phyloP scores from a whole-genome alignment of 2,329 filamentous ascomycete genomes.

The Aplosporella prunicola region DNA sequence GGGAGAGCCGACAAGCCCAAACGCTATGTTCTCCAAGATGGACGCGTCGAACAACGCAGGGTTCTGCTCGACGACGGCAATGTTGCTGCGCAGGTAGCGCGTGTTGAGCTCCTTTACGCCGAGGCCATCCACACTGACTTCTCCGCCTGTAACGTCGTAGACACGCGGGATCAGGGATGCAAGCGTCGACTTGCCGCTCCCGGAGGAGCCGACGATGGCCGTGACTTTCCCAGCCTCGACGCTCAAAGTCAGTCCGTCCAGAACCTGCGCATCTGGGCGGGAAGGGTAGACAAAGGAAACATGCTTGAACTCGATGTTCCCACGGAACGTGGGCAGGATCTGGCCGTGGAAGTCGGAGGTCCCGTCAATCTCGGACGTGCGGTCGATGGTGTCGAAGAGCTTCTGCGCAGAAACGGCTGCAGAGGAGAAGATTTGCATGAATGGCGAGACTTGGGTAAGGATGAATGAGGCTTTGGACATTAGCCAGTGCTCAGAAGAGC shows the following conservation, averaged over 20 bases:
- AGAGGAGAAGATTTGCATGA: conserved; percentile 2
- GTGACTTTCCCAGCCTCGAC: conserved; percentile 31
- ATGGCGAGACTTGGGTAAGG: conserved; percentile 7
- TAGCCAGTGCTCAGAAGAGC: too few species aligned
- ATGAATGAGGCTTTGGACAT: conserved; percentile 4
- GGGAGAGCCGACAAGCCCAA: conserved; percentile 28
- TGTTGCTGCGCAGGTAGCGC: conserved; percentile 25
- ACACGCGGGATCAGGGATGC: conserved; percentile 45
- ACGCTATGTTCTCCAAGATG: conserved; percentile 45
- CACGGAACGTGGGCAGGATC: conserved; percentile 8
- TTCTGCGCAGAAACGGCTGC: conserved; percentile 1
- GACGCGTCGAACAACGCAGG: conserved; percentile 43
- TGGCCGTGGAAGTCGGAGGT: conserved; percentile 4
- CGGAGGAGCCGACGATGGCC: conserved; percentile 46
- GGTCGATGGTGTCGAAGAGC: conserved; percentile 1
- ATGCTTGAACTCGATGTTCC: conserved; percentile 26
- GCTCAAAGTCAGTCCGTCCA: conserved; percentile 28
- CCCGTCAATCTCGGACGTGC: conserved; percentile 3
- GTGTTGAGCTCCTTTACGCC: conserved; percentile 31
- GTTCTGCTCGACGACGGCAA: conserved; percentile 42
- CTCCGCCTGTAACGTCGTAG: conserved; percentile 29
- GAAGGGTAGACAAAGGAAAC: conserved; percentile 35
- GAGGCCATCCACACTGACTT: conserved; percentile 28
- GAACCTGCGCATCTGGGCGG: conserved; percentile 29
- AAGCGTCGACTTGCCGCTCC: conserved; percentile 86